phyloP scores from a whole-genome alignment of 1,284 basidiomycete genomes.

The Amylostereum areolatum region DNA sequence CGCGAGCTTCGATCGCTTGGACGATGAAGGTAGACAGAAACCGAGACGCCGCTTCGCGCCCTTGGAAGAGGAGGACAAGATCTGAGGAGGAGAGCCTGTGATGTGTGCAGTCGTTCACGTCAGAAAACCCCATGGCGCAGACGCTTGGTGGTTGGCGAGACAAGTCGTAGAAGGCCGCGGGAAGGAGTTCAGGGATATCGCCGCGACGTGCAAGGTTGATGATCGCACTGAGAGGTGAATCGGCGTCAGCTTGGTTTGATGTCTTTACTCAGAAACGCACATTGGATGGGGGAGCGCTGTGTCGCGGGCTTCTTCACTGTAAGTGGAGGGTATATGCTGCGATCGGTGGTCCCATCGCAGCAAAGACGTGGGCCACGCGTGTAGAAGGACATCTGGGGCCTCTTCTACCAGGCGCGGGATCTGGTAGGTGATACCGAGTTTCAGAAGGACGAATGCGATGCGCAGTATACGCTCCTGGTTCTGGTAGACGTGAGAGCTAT shows the following conservation, averaged over 20 bases:
- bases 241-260: conserved; percentile 19
- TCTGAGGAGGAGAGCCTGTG: conserved; percentile 42
- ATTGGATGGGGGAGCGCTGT: conserved; percentile 56
- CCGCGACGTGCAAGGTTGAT: conserved; percentile 39
- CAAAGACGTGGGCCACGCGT: conserved; percentile 53
- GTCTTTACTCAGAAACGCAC: conserved; percentile 32
- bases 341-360: conserved; percentile 60
- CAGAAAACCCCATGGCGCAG: conserved; percentile 28
- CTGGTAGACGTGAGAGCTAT: conserved; percentile 30
- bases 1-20: conserved; percentile 58
- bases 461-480: conserved; percentile 39
- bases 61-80: conserved; percentile 52
- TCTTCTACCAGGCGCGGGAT: conserved; percentile 49
- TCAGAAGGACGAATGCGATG: conserved; percentile 49
- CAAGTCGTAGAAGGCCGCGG: conserved; percentile 48
- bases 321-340: conserved; percentile 36
- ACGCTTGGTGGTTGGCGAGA: conserved; percentile 41
- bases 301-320: conserved; percentile 52
- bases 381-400: conserved; percentile 42
- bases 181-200: conserved; percentile 30
- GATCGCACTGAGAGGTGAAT: conserved; percentile 29
- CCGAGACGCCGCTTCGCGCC: conserved; percentile 63
- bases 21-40: conserved; percentile 72
- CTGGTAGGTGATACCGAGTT: conserved; percentile 55
- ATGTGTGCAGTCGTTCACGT: conserved; percentile 16